phyloP scores from a whole-genome alignment of 2,329 filamentous ascomycete species.

The Cytospora piceae region DNA sequence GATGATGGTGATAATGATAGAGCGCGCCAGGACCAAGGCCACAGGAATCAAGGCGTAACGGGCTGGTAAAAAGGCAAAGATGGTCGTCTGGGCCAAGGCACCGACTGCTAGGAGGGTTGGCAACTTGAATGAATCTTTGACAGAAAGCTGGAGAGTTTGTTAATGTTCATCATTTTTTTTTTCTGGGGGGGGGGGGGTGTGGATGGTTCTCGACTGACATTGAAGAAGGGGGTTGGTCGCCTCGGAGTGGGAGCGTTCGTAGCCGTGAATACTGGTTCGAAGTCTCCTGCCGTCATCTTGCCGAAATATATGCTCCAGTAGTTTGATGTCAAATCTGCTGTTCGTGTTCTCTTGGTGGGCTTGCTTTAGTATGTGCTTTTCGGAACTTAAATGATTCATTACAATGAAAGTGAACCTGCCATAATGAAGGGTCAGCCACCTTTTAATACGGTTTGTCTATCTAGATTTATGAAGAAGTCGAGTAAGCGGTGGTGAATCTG shows the following conservation, averaged over 20 bases:
- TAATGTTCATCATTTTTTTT: not conserved
- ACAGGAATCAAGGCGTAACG: slow-evolving; percentile 26
- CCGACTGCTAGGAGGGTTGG: slow-evolving; percentile 27
- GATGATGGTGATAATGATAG: slow-evolving; percentile 19
- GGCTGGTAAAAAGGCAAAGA: slow-evolving; percentile 16
- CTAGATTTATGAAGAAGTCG: no score
- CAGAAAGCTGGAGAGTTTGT: slow-evolving; percentile 9
- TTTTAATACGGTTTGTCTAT: not conserved
- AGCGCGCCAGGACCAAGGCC: slow-evolving; percentile 16
- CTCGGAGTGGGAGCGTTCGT: not conserved
- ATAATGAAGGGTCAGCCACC: not conserved
- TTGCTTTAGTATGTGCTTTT: not conserved
- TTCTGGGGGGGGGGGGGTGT: not conserved
- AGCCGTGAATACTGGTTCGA: slow-evolving; percentile 19
- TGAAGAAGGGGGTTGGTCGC: not conserved
- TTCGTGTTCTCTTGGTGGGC: not conserved
- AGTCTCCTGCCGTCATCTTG: slow-evolving; percentile 22
- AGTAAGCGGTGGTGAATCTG: no score
- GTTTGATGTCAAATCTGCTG: not conserved
- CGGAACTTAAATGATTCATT: not conserved
- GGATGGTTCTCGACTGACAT: not conserved
- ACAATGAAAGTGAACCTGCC: not conserved
- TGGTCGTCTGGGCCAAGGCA: slow-evolving; percentile 19
- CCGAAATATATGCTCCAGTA: not conserved
- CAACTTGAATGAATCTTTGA: slow-evolving; percentile 30